Conservation (phyloP, 768 basidiomycete species). For the Hericium alpestre region DNA sequence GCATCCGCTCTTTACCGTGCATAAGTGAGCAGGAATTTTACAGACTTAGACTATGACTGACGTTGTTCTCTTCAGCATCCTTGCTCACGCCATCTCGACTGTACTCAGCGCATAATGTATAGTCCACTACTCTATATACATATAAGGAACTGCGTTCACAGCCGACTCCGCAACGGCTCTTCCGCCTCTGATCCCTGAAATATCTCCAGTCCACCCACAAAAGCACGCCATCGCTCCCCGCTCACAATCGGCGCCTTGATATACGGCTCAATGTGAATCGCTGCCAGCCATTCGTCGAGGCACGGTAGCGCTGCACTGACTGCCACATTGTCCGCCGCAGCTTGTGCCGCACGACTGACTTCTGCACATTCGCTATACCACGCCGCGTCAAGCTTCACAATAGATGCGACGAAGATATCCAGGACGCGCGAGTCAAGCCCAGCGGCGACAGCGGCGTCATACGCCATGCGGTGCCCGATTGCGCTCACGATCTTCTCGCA, state of each 20-base stretch:
- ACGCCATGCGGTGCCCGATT: conserved; percentile 50
- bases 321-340: neutral
- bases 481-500: conserved; percentile 42
- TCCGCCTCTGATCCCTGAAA: neutral
- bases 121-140: too few species aligned
- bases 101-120: neutral
- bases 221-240: neutral
- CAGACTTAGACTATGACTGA: too few species aligned
- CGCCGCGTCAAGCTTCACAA: conserved; percentile 20
- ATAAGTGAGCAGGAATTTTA: conserved; percentile 28
- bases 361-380: conserved; percentile 1
- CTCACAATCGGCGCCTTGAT: neutral
- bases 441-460: conserved; percentile 36
- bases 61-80: neutral
- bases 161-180: neutral
- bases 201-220: neutral
- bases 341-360: neutral
- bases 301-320: neutral
- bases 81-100: conserved; percentile 1
- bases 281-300: neutral
- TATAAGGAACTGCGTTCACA: neutral
- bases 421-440: conserved; percentile 37
- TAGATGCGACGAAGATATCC: conserved; percentile 42
- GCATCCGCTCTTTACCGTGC: conserved; percentile 54
- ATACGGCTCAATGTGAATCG: neutral